Base-by-base conservation (phyloP, 495 filamentous ascomycete genomes). In the Aspergillus incahuasiensis region DNA sequence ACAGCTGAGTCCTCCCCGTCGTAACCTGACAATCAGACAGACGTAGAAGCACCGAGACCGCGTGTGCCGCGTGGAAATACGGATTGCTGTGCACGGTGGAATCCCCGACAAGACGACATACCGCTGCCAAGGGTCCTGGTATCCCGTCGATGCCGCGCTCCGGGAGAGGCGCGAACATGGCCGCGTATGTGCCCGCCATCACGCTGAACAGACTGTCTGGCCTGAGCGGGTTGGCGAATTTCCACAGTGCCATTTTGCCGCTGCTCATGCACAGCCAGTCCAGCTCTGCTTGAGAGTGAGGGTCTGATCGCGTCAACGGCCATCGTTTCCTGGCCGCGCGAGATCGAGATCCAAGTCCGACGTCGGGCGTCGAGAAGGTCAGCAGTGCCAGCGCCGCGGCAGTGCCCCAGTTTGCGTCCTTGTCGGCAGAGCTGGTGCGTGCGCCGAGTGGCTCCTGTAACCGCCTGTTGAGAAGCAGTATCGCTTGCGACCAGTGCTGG, bases 321-420 rank as follows among this genome's bases (percentile, higher is more conserved):
- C 77, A 79, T 1, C 38, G 70, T 67, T 16, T 78, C 70, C 19
- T n/a, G n/a, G n/a, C n/a, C n/a, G n/a, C n/a, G n/a, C n/a, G n/a
- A n/a, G n/a, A n/a, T n/a, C n/a, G n/a, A n/a, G n/a, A n/a, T n/a
- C n/a, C n/a, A n/a, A n/a, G n/a, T n/a, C n/a, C n/a, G n/a, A n/a
- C n/a, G n/a, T n/a, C n/a, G n/a, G 65, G 62, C 28, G 66, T 66
- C 9, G 71, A 71, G 56, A 79, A 74, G 46, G 63, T 60, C 6
- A 77, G 54, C 7, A 75, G 62, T 16, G 53, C 63, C 28, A 77
- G 61, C 47, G 67, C 63, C 34, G 73, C 69, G 0, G 74, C 75
- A 32, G 75, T 76, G 12, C 61, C 76, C 73, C 72, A 78, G 15
- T 78, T 65, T 48, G 76, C 44, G 62, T 79, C 77, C 44, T 67